Percentiles rank a stretch among this genome's conserved stretches.
Conservation (phyloP, 768 basidiomycete species). For the Trametes elegans region DNA sequence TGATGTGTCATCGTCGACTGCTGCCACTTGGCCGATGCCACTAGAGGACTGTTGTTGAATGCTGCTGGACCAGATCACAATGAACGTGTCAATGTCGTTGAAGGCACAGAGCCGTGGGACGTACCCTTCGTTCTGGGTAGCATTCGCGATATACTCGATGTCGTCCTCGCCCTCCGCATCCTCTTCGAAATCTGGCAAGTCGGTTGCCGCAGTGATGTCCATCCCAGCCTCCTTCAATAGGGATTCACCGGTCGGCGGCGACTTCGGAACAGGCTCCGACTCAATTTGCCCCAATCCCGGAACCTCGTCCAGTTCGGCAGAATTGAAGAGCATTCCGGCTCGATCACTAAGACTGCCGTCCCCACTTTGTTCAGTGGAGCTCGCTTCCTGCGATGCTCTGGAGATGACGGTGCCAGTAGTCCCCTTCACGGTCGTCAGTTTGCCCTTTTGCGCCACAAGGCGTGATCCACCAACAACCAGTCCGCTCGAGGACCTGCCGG, state of each 20-base stretch:
- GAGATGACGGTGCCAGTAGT: conserved; percentile 16
- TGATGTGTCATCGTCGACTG: conserved; percentile 3
- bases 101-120: neutral
- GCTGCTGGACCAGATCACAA: neutral
- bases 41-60: too few species aligned
- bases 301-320: neutral
- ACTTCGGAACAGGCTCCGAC: neutral
- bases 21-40: neutral
- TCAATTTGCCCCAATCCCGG: neutral
- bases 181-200: conserved; percentile 61
- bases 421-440: conserved; percentile 49
- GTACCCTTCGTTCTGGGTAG: neutral
- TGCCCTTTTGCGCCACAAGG: conserved; percentile 52
- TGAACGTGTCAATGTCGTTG: neutral
- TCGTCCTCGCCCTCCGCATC: conserved; percentile 25
- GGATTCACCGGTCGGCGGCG: conserved; percentile 15
- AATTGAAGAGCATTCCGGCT: neutral
- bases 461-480: conserved; percentile 44
- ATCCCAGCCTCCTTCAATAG: conserved; percentile 52
- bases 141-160: conserved; percentile 4
- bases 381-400: neutral
- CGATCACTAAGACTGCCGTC: neutral
- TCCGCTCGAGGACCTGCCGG: conserved; percentile 49
- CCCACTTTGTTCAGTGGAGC: neutral
- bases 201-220: conserved; percentile 34